Evolutionary conservation across 2,329 filamentous ascomycete genomes (phyloP), one percentile per base, ranked within the genome.

Genomic region (Colletotrichum sidae): DNA sequence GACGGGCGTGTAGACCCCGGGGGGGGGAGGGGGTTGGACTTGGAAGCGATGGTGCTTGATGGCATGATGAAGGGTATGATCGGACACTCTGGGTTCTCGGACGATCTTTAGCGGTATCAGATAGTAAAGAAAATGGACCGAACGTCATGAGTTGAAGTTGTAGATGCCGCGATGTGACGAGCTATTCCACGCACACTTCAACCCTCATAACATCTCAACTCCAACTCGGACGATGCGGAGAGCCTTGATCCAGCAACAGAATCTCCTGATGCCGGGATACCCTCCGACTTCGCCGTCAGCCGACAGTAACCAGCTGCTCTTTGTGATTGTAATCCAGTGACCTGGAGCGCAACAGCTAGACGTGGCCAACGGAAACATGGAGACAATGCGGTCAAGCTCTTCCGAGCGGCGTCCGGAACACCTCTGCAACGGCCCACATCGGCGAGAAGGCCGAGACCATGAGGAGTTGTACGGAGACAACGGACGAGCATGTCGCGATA

Each of bases 1-100:
- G 3, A 83, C 80, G 0, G 82, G 82, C 37, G 79, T 81, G 69
- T 81, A 84, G 25, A 84, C 78, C 12, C 81, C 0, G 71, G 71
- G 0, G 81, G 0, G 81, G 81, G 2, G 15, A 83, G 72, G 4
- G 76, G 75, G 50, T 72, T 75, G 2, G 74, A 70, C 67, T 82
- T 83, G 10, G 71, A 35, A 11, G 76, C 70, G 37, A 78, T 75
- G 1, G 60, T 74, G 50, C 71, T 75, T 46, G 52, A 67, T 15
- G 73, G 67, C 74, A 76, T 76, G 35, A 39, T 69, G 65, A 41
- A 33, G 46, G 25, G 4, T 25, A 55, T 49, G 2, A 2, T 41
- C 6, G 3, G n/a, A 15, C 15, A 1, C 35, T n/a, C 11, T 4
- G 37, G 55, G 13, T 10, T 6, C 9, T 13, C 6, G 6, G 46